phyloP scores from a whole-genome alignment of 2,329 filamentous ascomycete species.

The Phialophora expanda region DNA sequence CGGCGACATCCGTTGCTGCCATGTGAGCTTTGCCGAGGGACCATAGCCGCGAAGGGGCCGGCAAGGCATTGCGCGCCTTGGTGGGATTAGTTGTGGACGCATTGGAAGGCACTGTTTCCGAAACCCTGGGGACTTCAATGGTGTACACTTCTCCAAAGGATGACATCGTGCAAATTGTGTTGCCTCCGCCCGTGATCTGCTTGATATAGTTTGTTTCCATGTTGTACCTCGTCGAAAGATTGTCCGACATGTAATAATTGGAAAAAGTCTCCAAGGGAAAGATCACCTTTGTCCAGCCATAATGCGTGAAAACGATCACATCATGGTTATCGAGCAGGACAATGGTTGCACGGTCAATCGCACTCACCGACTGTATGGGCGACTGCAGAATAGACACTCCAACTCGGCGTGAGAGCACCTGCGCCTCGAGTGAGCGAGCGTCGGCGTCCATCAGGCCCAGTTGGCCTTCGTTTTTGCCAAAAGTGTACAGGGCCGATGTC shows the following conservation, averaged over 20 bases:
- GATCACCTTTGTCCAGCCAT: constrained; percentile 87
- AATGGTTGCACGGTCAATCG: constrained; percentile 87
- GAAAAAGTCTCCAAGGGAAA: constrained; percentile 78
- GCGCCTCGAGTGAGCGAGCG: constrained; percentile 85
- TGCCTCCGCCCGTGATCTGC: constrained; percentile 81
- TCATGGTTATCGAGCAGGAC: constrained; percentile 84
- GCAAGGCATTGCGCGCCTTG: constrained; percentile 84
- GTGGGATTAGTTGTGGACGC: constrained; percentile 89
- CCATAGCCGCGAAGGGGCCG: constrained; percentile 82
- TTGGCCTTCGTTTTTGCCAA: constrained; percentile 94
- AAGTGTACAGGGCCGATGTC: constrained; percentile 80
- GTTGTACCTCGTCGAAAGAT: constrained; percentile 70
- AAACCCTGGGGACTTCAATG: constrained; percentile 72
- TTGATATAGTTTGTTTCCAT: constrained; percentile 69
- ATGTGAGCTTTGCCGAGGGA: constrained; percentile 80
- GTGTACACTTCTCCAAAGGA: constrained; percentile 87
- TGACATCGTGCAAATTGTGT: constrained; percentile 88
- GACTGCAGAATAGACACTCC: constrained; percentile 80
- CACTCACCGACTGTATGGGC: constrained; percentile 76
- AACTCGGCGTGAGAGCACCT: constrained; percentile 81
- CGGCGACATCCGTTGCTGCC: constrained; percentile 83
- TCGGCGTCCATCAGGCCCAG: constrained; percentile 94
- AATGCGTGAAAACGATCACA: constrained; percentile 93
- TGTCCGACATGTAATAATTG: constrained; percentile 68
- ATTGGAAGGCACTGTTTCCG: constrained; percentile 63